Base-by-base conservation (phyloP, 768 basidiomycete species). In the Leccinum subtestaceum region DNA sequence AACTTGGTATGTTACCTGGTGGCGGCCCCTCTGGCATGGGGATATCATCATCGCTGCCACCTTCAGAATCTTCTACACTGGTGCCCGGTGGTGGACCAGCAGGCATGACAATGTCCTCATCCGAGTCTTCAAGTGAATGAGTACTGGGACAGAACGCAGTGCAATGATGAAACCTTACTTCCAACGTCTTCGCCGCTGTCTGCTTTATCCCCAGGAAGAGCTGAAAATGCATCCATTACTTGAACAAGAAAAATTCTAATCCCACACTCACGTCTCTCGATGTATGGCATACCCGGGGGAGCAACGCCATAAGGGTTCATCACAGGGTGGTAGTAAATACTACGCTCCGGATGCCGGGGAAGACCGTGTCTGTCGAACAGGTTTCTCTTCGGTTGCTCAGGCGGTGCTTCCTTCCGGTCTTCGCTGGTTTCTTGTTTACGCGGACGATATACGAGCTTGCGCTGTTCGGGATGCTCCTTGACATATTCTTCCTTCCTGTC, bases 261-360 rank as follows among this genome's bases (percentile, higher is more conserved):
- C 23, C 34, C n/a, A 36, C 5, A 78, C 89, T 75, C 65, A 95
- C 95, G 83, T 76, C 88, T 75, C 71, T 98, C 93, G 58, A 84
- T 76, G 73, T 97, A 98, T n/a, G 92, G 93, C 94, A 97, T 93
- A 7, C 96, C 96, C 12, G 95, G 96, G 45, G 95, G 95, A 19
- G 95, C 86, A 17, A 94, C 91, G 29, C 95, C 95, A 69, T 80
- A 95, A 23, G 94, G 93, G 70, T 98, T 98, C 84, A 95, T 87
- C 45, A 94, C 83, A 29, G 91, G 83, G 66, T 98, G 91, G 75
- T 94, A 98, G 72, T 96, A 98, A 36, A 95, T 78, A 73, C 91
- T 93, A 63, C 92, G 81, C 68, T 92, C 93, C n/a, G 95, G 95
- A 75, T 94, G 91, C 55, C 88, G 80, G 61, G 93, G 89, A 43